phyloP scores from a whole-genome alignment of 371 early-diverging fungal genomes.

The Batkoa obscura region DNA sequence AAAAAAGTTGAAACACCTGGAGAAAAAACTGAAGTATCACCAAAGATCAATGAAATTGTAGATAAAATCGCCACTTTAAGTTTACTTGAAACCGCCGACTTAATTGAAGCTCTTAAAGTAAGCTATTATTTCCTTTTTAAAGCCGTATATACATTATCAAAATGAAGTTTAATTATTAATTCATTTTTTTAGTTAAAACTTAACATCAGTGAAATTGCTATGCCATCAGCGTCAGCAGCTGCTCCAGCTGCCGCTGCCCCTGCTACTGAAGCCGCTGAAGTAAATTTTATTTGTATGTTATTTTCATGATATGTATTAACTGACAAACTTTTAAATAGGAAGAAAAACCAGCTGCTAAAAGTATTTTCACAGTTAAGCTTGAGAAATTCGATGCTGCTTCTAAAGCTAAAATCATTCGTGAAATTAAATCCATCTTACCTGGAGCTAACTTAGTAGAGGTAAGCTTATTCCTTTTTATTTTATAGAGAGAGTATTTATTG shows the following conservation, averaged over 20 bases:
- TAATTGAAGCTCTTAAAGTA: constrained; percentile 79
- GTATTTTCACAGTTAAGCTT: constrained; percentile 83
- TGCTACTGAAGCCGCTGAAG: constrained; percentile 35
- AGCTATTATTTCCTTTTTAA: not conserved
- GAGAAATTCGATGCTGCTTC: constrained; percentile 86
- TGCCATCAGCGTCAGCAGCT: constrained; percentile 55
- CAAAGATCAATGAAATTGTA: constrained; percentile 63
- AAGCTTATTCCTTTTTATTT: constrained; percentile 6
- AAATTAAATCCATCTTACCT: constrained; percentile 83
- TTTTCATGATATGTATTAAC: no score
- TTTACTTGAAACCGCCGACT: constrained; percentile 75
- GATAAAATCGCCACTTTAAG: constrained; percentile 74
- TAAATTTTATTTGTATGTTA: constrained; percentile 6
- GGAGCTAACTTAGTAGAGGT: constrained; percentile 86
- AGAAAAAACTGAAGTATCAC: constrained; percentile 8
- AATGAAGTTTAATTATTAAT: not conserved
- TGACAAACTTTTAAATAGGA: constrained; percentile 23
- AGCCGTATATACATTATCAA: no score
- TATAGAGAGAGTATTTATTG: no score
- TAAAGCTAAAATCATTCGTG: constrained; percentile 95
- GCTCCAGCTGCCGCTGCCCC: constrained; percentile 35
- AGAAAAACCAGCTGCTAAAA: constrained; percentile 76
- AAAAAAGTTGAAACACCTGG: not conserved
- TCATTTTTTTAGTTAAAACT: constrained; percentile 35
- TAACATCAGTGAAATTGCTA: constrained; percentile 82